Evolutionary conservation across 169 alveolate species (phyloP).

Genomic region (Neospora caninum): DNA sequence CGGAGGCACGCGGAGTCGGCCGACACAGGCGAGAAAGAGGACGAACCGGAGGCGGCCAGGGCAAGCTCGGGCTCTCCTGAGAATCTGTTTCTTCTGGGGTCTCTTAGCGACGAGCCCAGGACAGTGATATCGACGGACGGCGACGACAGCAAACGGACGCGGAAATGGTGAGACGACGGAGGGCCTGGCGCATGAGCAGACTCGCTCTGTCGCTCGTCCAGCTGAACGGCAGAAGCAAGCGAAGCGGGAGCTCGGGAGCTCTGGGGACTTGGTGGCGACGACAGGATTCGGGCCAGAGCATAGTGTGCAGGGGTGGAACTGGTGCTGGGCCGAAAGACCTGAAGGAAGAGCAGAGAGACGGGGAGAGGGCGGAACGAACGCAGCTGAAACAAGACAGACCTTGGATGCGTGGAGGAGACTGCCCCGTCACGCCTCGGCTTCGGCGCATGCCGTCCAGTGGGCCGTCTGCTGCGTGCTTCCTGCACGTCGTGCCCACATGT

Average conservation of each 20-base stretch:
- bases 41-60: not conserved
- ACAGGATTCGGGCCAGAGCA: not conserved
- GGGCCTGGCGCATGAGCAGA: not conserved
- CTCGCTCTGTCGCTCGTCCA: not conserved
- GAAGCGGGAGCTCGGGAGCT: not conserved
- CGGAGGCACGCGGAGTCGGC: not conserved
- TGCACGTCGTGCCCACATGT: no score
- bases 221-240: not conserved
- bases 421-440: no score
- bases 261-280: not conserved
- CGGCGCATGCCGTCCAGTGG: no score
- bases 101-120: not conserved
- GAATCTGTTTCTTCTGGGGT: not conserved
- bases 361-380: not conserved
- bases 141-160: not conserved
- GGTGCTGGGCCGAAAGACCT: slow-evolving; percentile 15
- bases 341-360: not conserved
- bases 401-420: no score
- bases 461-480: no score
- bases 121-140: not conserved
- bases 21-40: not conserved
- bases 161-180: not conserved
- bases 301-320: not conserved
- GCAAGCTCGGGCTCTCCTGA: not conserved
- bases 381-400: not conserved